Evolutionary conservation across 495 filamentous ascomycete species (phyloP), one percentile per base, ranked within the genome.

Genomic region (Penicillium paxilli): DNA sequence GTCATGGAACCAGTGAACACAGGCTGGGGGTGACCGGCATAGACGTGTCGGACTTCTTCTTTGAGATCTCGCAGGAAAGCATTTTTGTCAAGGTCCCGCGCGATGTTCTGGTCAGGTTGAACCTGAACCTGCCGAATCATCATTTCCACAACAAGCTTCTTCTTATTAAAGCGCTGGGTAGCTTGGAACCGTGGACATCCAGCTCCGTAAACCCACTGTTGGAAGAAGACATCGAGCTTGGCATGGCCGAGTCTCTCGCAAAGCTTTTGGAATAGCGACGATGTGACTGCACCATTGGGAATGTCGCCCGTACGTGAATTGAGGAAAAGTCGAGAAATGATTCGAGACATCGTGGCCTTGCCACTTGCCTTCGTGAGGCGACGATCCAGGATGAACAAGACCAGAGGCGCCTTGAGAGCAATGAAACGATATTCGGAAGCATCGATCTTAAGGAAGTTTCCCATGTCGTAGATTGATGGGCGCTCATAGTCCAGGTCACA

Each of bases 1-100:
- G 94, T 98, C 88, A 98, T 96, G 0, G 95, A 93, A 1, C 92
- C 92, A 3, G 90, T 93, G 68, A 98, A 99, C 3, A 90, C 75
- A 28, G 86, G 85, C 55, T 89, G 90, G 9, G 89, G 69, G 33
- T 82, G 74, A 21, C 83, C 88, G 24, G 85, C 84, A 56, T 86
- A 86, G 33, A 96, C 82, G 21, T 81, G 79, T 49, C 86, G 72
- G 9, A 84, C 72, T 33, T 91, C 82, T 66, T 97, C 92, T 57
- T 90, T 87, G 19, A 90, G 81, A 62, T 94, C 89, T 47, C 90
- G 81, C 76, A 90, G 78, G 63, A 98, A 98, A 0, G 86, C 80
- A 20, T 83, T 78, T 54, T 87, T 87, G 10, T 83, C 79, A 20
- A 82, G 71, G 32, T 81, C 76, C 44, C 78, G 71, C 56, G 80